Evolutionary conservation across 352 stramenopile species (phyloP).

Genomic region (Hyaloperonospora brassicae): DNA sequence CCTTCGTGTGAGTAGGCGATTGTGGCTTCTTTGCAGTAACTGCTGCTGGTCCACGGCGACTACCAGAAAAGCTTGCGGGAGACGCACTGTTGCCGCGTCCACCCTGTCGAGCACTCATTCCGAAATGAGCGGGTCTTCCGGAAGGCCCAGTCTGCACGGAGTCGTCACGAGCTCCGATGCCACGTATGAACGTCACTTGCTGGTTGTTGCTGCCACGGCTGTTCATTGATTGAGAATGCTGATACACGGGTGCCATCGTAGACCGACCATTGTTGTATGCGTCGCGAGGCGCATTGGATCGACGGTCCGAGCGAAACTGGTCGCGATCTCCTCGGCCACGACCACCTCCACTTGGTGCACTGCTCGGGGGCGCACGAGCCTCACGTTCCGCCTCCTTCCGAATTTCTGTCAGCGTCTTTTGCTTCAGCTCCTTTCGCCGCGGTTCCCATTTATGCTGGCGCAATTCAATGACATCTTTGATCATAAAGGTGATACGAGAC

Average conservation of each 20-base stretch:
- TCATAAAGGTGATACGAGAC: slow-evolving; percentile 92
- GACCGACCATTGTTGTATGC: slow-evolving; percentile 37
- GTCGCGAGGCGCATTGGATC: slow-evolving; percentile 54
- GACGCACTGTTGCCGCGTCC: slow-evolving; percentile 22
- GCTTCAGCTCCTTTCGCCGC: slow-evolving; percentile 90
- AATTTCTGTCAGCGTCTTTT: slow-evolving; percentile 93
- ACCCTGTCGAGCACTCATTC: slow-evolving; percentile 16
- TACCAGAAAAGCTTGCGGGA: slow-evolving; percentile 23
- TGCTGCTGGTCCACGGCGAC: slow-evolving; percentile 10
- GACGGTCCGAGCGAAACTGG: slow-evolving; percentile 35
- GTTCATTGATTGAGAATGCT: slow-evolving; percentile 45
- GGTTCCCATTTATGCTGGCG: slow-evolving; percentile 88
- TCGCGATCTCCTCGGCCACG: slow-evolving; percentile 29
- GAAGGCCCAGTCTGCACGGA: slow-evolving; percentile 53
- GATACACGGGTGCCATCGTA: slow-evolving; percentile 52
- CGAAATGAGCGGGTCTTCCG: slow-evolving; percentile 45
- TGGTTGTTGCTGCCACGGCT: slow-evolving; percentile 31
- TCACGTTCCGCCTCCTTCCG: slow-evolving; percentile 90
- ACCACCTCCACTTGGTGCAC: slow-evolving; percentile 33
- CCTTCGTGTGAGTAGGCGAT: slow-evolving; percentile 22
- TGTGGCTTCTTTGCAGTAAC: slow-evolving; percentile 28
- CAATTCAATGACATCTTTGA: slow-evolving; percentile 92
- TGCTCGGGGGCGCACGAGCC: slow-evolving; percentile 49
- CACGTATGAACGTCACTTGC: slow-evolving; percentile 40
- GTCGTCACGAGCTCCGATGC: slow-evolving; percentile 45